Conservation (phyloP, 805 yeast species). For the Starmera dryadoides region DNA sequence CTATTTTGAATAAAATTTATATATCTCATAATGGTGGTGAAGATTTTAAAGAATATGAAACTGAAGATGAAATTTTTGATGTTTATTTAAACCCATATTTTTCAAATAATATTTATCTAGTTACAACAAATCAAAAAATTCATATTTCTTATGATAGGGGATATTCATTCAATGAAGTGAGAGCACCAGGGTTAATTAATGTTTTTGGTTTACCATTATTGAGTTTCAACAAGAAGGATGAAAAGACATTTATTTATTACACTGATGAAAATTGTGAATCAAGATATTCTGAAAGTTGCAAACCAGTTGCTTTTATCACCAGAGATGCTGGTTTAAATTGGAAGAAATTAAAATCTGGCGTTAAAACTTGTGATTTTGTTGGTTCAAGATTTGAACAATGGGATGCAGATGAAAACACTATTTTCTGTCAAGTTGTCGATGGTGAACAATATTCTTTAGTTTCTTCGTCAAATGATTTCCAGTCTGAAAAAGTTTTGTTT, state of each 20-base stretch:
- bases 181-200: slow-evolving; percentile 36
- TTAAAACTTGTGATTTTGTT: slow-evolving; percentile 58
- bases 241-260: slow-evolving; percentile 55
- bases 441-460: slow-evolving; percentile 23
- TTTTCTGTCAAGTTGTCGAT: slow-evolving; percentile 54
- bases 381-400: slow-evolving; percentile 35
- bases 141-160: slow-evolving; percentile 70
- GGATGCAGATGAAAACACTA: slow-evolving; percentile 36
- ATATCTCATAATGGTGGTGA: slow-evolving; percentile 51
- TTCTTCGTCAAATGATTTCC: slow-evolving; percentile 15
- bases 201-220: slow-evolving; percentile 39
- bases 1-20: slow-evolving; percentile 41
- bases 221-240: slow-evolving; percentile 50
- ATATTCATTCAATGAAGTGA: slow-evolving; percentile 28
- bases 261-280: slow-evolving; percentile 50
- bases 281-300: slow-evolving; percentile 32
- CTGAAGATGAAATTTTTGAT: slow-evolving; percentile 33
- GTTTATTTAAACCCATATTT: slow-evolving; percentile 51
- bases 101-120: slow-evolving; percentile 34
- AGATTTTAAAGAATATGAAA: slow-evolving; percentile 6
- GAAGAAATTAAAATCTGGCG: slow-evolving; percentile 41
- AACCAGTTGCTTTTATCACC: slow-evolving; percentile 51
- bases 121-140: slow-evolving; percentile 14
- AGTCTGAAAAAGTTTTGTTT: slow-evolving; percentile 31
- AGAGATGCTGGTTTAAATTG: slow-evolving; percentile 61